Evolutionary conservation across 179 eudicot genomes (phyloP).

Genomic region (Patellifolia procumbens): DNA sequence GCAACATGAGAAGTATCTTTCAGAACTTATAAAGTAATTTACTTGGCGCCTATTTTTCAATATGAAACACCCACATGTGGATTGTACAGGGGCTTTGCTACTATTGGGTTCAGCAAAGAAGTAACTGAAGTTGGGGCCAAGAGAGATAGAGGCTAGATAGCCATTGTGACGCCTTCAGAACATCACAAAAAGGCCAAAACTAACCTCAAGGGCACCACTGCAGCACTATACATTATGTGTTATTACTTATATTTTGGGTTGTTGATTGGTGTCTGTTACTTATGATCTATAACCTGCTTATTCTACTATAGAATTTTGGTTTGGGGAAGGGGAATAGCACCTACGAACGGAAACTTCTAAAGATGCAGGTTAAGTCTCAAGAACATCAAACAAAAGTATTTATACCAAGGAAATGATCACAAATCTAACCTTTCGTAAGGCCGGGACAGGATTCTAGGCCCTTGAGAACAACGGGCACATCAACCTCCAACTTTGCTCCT

Average conservation of each 20-base stretch:
- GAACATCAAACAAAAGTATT: not conserved
- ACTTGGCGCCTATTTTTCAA: too few species aligned
- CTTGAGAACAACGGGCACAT: constrained; percentile 80
- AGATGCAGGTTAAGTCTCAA: too few species aligned
- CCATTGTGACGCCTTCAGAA: not conserved
- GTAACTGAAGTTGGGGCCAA: too few species aligned
- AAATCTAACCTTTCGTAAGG: constrained; percentile 69
- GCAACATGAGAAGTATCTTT: not conserved
- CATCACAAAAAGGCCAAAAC: not conserved
- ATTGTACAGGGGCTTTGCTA: too few species aligned
- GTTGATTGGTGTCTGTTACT: too few species aligned
- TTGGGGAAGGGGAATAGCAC: too few species aligned
- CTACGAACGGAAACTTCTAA: not conserved
- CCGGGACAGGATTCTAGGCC: constrained; percentile 78
- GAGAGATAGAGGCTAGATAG: too few species aligned
- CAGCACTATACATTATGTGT: not conserved
- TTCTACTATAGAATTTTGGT: too few species aligned
- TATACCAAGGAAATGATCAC: not conserved
- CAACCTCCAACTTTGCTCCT: constrained; percentile 65
- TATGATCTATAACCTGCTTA: too few species aligned
- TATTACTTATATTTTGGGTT: not conserved
- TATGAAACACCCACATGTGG: too few species aligned
- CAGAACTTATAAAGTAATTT: too few species aligned
- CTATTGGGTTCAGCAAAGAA: too few species aligned
- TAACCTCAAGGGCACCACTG: not conserved